A percentile compares a stretch with the other conserved stretches of the same genome.
Evolutionary conservation across 2,329 filamentous ascomycete species (phyloP).

Genomic region (Mycosphaerelloides madeirae): DNA sequence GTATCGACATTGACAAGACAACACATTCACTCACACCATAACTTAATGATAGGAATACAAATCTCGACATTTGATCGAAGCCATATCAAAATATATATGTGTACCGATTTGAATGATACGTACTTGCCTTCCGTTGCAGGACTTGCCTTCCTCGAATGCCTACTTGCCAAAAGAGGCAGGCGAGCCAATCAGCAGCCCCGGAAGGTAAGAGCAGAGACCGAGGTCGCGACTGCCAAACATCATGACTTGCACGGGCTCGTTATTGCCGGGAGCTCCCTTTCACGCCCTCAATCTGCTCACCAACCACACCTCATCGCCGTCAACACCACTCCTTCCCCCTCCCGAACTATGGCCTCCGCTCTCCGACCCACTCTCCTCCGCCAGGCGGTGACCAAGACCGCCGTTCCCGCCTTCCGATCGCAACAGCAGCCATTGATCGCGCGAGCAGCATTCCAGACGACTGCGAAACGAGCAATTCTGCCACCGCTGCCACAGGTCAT

Average conservation of each 20-base stretch:
- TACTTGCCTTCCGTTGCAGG: no score
- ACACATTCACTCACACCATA: no score
- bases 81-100: no score
- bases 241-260: not conserved
- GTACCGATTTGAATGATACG: no score
- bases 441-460: slow-evolving; percentile 80
- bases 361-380: slow-evolving; percentile 48
- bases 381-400: slow-evolving; percentile 37
- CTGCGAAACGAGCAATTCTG: slow-evolving; percentile 68
- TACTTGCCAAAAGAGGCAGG: not conserved
- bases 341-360: slow-evolving; percentile 48
- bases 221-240: not conserved
- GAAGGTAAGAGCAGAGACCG: not conserved
- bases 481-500: slow-evolving; percentile 66
- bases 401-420: slow-evolving; percentile 33
- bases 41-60: no score
- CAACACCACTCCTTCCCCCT: slow-evolving; percentile 14
- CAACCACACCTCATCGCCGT: slow-evolving; percentile 3
- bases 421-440: slow-evolving; percentile 30
- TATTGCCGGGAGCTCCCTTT: slow-evolving; percentile 1
- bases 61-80: no score
- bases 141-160: slow-evolving; percentile 1
- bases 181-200: slow-evolving; percentile 1
- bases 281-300: not conserved
- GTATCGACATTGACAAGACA: no score